A percentile compares a stretch with the other conserved stretches of the same genome.
Conservation (phyloP, 2,329 filamentous ascomycete species). For the Scytalidium lignicola region DNA sequence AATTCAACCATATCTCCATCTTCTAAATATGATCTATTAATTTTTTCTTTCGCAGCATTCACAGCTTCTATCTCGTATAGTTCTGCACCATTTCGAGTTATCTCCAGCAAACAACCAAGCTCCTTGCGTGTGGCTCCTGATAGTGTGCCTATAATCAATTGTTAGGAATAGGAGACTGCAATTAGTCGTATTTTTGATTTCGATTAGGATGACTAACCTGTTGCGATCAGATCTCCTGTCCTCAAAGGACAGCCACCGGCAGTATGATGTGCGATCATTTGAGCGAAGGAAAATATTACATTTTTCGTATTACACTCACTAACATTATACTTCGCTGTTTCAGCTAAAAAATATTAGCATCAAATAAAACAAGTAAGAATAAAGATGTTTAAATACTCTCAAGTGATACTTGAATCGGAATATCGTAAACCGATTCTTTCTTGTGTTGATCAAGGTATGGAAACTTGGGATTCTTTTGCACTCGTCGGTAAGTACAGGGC, state of each 20-base stretch:
- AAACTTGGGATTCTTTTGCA: conserved; percentile 46
- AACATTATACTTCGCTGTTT: conserved; percentile 31
- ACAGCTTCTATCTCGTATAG: conserved; percentile 37
- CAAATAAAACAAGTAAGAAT: too few relatives aligned
- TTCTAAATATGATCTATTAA: conserved; percentile 57
- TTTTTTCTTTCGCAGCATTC: conserved; percentile 44
- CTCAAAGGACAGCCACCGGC: conserved; percentile 29
- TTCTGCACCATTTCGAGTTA: conserved; percentile 61
- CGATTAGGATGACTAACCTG: conserved; percentile 45
- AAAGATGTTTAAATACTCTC: conserved; percentile 31
- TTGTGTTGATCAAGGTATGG: conserved; percentile 61
- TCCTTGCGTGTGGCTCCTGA: conserved; percentile 51
- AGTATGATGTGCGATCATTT: conserved; percentile 31
- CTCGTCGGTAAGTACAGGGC: conserved; percentile 34
- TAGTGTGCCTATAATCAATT: conserved; percentile 59
- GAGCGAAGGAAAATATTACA: conserved; percentile 33
- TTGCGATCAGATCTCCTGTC: conserved; percentile 33
- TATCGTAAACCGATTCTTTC: conserved; percentile 58
- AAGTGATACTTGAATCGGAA: conserved; percentile 64
- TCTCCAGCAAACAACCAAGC: conserved; percentile 64
- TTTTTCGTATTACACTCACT: conserved; percentile 23
- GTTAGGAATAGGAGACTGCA: conserved; percentile 63
- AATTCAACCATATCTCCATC: conserved; percentile 58
- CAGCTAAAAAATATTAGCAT: conserved; percentile 28
- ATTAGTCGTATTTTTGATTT: conserved; percentile 11